Conservation (phyloP, 2,329 filamentous ascomycete species). For the Colletotrichum chlorophyti region DNA sequence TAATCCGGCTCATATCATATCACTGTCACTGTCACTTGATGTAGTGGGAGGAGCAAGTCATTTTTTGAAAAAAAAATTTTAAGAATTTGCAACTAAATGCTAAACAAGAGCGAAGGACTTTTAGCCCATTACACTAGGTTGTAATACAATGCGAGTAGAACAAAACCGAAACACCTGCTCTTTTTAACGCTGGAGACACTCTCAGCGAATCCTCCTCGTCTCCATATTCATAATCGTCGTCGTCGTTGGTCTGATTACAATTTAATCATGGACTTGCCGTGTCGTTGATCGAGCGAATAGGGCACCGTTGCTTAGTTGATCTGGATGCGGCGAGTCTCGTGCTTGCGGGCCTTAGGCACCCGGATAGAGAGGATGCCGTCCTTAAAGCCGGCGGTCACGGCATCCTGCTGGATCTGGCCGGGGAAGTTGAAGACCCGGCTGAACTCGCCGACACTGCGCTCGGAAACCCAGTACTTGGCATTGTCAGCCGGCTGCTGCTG, state of each 20-base stretch:
- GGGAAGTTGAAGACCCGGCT: conserved; percentile 74
- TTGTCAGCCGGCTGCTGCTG: conserved; percentile 39
- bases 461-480: conserved; percentile 74
- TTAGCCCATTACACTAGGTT: no score
- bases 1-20: no score
- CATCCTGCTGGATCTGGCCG: conserved; percentile 65
- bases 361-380: conserved; percentile 70
- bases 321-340: conserved; percentile 60
- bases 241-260: not conserved
- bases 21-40: no score
- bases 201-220: no score
- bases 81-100: no score
- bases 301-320: no score
- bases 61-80: no score
- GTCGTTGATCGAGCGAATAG: no score
- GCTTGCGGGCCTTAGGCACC: conserved; percentile 72
- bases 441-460: conserved; percentile 73
- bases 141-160: not conserved
- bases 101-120: no score
- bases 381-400: conserved; percentile 67
- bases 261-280: no score
- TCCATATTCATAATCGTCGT: not conserved
- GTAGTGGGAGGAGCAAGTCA: no score
- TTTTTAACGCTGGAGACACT: no score
- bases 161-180: not conserved